phyloP scores from a whole-genome alignment of 2,329 filamentous ascomycete genomes.

The Exophiala phaeomuriformis region DNA sequence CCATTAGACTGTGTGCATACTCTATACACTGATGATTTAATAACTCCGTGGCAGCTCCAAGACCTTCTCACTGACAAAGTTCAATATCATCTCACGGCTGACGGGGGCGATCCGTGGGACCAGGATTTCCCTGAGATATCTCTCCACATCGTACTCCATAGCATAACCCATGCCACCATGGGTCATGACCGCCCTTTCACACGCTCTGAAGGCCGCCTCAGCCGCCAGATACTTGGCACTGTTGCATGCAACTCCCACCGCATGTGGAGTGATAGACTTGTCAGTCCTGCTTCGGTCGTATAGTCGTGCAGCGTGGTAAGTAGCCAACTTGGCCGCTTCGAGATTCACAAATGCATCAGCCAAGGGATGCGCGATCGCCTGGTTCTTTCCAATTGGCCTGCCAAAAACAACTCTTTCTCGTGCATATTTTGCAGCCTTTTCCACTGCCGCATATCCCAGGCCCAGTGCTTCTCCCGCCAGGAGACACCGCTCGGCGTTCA shows the following conservation, averaged over 20 bases:
- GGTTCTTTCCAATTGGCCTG: conserved; percentile 60
- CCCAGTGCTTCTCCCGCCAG: conserved; percentile 73
- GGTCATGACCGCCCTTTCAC: conserved; percentile 50
- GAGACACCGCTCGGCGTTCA: conserved; percentile 71
- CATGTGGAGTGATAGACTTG: conserved; percentile 40
- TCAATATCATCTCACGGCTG: conserved; percentile 46
- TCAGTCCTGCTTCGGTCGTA: conserved; percentile 53
- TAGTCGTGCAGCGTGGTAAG: conserved; percentile 57
- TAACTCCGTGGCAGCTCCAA: conserved; percentile 41
- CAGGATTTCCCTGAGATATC: conserved; percentile 53
- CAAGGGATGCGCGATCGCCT: conserved; percentile 58
- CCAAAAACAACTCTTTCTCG: conserved; percentile 59
- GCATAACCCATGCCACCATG: conserved; percentile 60
- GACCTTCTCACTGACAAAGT: conserved; percentile 41
- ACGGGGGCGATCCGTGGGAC: conserved; percentile 55
- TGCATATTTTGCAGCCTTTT: conserved; percentile 58
- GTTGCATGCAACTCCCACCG: conserved; percentile 59
- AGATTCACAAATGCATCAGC: conserved; percentile 59
- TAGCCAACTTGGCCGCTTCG: conserved; percentile 58
- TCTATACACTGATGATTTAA: conserved; percentile 22
- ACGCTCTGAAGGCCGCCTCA: conserved; percentile 55
- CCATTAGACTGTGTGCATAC: no score
- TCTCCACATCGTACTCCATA: conserved; percentile 56
- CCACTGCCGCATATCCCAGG: conserved; percentile 64
- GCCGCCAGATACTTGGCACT: conserved; percentile 59